Base-by-base conservation (phyloP, 805 yeast genomes). In the Brettanomyces custersianus region DNA sequence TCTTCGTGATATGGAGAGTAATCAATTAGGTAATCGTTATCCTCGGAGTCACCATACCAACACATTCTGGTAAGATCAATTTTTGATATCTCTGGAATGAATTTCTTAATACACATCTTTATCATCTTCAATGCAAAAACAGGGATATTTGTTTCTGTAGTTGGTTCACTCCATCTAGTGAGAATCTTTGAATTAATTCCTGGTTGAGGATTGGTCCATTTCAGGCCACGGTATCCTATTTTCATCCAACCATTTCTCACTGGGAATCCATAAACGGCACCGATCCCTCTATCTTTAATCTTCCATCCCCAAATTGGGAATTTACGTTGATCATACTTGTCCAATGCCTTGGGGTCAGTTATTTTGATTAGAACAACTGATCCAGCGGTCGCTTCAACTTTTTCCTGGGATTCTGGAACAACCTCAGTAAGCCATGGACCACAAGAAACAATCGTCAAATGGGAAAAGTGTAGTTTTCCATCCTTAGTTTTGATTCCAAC, bases 41-140 rank as follows among this genome's bases (percentile, higher is more conserved):
- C 60, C 11, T 48, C 40, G 8, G 62, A 52, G 40, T 60, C 65
- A 1, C 60, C 55, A 33, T 57, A 56, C 65, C 65, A 63, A 37
- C 59, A 55, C 4, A 55, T 20, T 34, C 58, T 44, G 3, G 55
- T 53, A 33, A 27, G 33, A 8, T 39, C 34, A 31, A 53, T 49
- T 18, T 43, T 47, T 2, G 20, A 39, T 16, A 54, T 41, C 31
- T 55, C 57, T 6, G 60, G 59, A 22, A 54, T 36, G 27, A 44
- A 42, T 23, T 49, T 48, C 37, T 35, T 41, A 16, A 54, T 41
- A 25, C 54, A 47, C 4, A 40, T 39, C 35, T 54, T 54, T 21
- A 53, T 51, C 20, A 44, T 33, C 12, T 47, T 26, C n/a, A 55
- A 36, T 2, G 54, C 58, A 42, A 45, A 45, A 9, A 51, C n/a